Evolutionary conservation across 805 yeast genomes (phyloP), one percentile per base, ranked within the genome.

Genomic region (Tetrapisispora taiwanensis): DNA sequence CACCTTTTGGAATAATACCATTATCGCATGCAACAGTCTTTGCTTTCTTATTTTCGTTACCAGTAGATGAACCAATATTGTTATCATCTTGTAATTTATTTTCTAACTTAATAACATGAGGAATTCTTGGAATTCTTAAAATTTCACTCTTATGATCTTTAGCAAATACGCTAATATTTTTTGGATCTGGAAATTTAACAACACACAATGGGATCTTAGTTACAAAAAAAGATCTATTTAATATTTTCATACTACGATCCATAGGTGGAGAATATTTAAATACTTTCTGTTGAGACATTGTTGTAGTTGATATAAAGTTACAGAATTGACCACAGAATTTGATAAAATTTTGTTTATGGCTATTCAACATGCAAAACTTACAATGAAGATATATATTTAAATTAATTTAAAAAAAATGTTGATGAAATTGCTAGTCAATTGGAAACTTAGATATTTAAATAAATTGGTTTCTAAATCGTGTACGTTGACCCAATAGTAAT

Each of bases 161-260:
- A n/a, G 79, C 74, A 58, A 88, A 81, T 2, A 55, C 54, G 5
- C 85, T 79, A 27, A 87, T 69, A 50, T 67, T 56, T 48, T 74
- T 66, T 1, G 90, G 85, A 44, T 88, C 79, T 4, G 81, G 78
- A 54, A 90, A 77, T 41, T 69, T 65, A 0, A 89, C 87, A 24
- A 79, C 82, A 52, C 84, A 75, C 18, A 87, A 65, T 1, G 76
- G 73, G 13, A 84, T 65, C n/a, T 69, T 64, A 14, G 69, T 70
- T 7, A 66, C 56, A 66, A 90, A 90, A 51, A 77, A 74, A 1
- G 75, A 62, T 36, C 82, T 72, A 62, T 90, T 92, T 34, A 90
- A 70, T 14, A 57, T 71, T 36, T 56, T 74, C 86, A 85, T 79
- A 2, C 74, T 69, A 37, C 84, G 64, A 58, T 83, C 71, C 8